Evolutionary conservation across 257 asterid species (phyloP), one percentile per base, ranked within the genome.

Genomic region (Fraxinus anomala): DNA sequence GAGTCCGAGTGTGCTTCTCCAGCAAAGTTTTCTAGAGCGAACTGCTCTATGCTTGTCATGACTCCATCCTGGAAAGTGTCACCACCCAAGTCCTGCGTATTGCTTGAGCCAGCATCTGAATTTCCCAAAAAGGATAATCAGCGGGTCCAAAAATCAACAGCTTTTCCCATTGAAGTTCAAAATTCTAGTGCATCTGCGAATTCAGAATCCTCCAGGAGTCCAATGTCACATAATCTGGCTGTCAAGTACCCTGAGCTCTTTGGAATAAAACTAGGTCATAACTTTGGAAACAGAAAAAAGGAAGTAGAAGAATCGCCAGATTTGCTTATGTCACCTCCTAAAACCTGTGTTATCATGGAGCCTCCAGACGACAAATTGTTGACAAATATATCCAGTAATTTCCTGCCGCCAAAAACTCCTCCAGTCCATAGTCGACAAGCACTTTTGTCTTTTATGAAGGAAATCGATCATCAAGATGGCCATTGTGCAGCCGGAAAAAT

Each of bases 321-420:
- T 73, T 89, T 93, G 94, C 68, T 85, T 24, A 82, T 85, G 70
- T 93, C 99, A 14, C 99, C 99, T 83, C 99, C 99, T 21, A 96
- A 89, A 86, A 89, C 96, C 40, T 96, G 99, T 70, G 89, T 81
- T 73, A 72, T 96, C 36, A 79, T 96, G 97, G 92, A 92, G 80
- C 97, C 93, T 33, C 65, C 90, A 16, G 89, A 86, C 73, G 92
- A 88, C 74, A 75, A 81, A 66, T 42, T 74, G 59, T 59, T 77
- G 80, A 75, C 74, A 23, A 65, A 72, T 65, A 80, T 37, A 34
- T 30, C 79, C 21, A 78, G 67, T 65, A 75, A 83, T 26, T 47
- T 78, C 80, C 81, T 79, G 69, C 70, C 76, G 34, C 81, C 74
- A 28, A 71, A 80, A 82, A 73, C 68, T 40, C 68, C 77, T 67